These are phyloP conservation scores for Apophysomyces elegans DNA, from an alignment of 371 early-diverging fungal species.

Conservation along the genomic window DNA sequence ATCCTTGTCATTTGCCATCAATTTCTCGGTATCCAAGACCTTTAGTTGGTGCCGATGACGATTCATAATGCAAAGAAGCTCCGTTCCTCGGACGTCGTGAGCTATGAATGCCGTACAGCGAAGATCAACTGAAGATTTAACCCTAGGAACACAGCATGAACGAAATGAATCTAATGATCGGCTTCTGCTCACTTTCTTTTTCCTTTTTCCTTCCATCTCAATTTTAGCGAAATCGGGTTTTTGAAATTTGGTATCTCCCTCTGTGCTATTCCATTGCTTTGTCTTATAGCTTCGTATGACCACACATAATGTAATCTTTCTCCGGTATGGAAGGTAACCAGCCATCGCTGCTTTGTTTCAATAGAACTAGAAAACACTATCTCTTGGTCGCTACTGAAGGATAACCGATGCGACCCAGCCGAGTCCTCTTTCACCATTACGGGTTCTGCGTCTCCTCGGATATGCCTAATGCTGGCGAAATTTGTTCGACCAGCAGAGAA, in stretches of 20 bases:
- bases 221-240: not conserved
- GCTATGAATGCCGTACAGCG: constrained; percentile 17
- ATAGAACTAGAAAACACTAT: constrained; percentile 15
- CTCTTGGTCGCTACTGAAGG: constrained; percentile 10
- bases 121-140: not conserved
- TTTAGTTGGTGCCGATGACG: not conserved
- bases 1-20: constrained; percentile 8
- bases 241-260: constrained; percentile 12
- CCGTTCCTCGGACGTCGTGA: constrained; percentile 14
- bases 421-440: constrained; percentile 14
- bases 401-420: constrained; percentile 1
- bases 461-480: constrained; percentile 16
- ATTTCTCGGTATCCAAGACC: not conserved
- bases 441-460: constrained; percentile 12
- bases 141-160: constrained; percentile 16
- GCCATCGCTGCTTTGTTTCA: constrained; percentile 13
- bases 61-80: constrained; percentile 22
- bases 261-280: not conserved
- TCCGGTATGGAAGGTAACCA: constrained; percentile 16
- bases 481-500: not conserved
- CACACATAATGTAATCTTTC: constrained; percentile 17
- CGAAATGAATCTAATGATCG: not conserved
- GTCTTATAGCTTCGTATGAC: constrained; percentile 14
- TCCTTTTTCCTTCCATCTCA: constrained; percentile 7
- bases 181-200: constrained; percentile 16